Base-by-base conservation (phyloP, 495 filamentous ascomycete species). In the Xylaria acuta region DNA sequence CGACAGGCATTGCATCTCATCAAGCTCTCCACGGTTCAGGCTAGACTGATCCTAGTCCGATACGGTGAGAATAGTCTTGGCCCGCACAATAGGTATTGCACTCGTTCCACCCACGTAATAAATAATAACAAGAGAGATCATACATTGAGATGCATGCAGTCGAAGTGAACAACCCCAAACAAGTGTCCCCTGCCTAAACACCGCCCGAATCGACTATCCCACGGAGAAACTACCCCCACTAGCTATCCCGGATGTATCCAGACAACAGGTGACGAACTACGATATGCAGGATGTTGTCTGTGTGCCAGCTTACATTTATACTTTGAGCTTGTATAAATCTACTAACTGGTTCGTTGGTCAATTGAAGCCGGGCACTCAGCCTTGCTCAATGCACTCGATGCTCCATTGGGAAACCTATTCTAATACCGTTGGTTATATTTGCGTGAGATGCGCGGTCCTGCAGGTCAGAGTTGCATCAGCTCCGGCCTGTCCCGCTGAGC, bases 381-480 rank as follows among this genome's bases (percentile, higher is more conserved):
- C 65, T 67, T 67, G 65, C 45, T 30, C 64, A 53, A 20, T 32
- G 43, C 45, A 66, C 43, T 66, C 64, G 18, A 66, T 60, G 30
- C 67, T 49, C 40, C 41, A 62, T 43, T 25, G 34, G 49, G 45
- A 27, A 38, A 66, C 27, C 12, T 20, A 62, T 62, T 16, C 25
- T 40, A 38, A 40, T 34, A 66, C 56, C 27, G 53, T 69, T 69
- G 66, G 66, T 27, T 60, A 60, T 60, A 22, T n/a, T 8, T 63
- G 53, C 68, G 56, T 47, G 58, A 70, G 41, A 63, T 63, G 68
- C 22, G 43, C 58, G 58, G 36, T 12, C 68, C 68, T 59, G 68
- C 68, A 70, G 68, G 62, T 70, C 68, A 51, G 43, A 70, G 68
- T 49, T 49, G 68, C 58, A 70, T 70, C 68, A 63, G 43, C 58